Evolutionary conservation across 2,329 filamentous ascomycete species (phyloP), one percentile per base, ranked within the genome.

Genomic region (Fusarium siculi): DNA sequence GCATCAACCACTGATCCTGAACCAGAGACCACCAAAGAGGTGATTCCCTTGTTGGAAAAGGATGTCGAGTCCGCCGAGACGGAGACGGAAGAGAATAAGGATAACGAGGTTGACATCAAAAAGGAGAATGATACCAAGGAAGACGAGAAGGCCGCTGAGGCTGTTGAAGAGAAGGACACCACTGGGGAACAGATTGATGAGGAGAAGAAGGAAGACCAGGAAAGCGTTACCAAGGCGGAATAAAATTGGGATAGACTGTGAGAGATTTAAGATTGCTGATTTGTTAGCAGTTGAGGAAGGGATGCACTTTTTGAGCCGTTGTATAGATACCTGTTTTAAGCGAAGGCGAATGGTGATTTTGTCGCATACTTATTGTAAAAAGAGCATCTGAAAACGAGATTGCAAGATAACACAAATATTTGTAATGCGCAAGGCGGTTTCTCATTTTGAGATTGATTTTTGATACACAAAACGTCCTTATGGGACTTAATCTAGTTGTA

Each of bases 321-420:
- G 73, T 78, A 76, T 73, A 79, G 77, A 79, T 79, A 79, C 76
- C 76, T 78, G 73, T 77, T 77, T 76, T 72, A 76, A 79, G 77
- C 77, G 77, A 77, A 75, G 76, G 77, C 77, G 77, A 78, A 79
- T 76, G 76, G 76, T 76, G 75, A 76, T 71, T 76, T 77, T 72
- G 68, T 66, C 63, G 60, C 50, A 73, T 71, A 66, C 68, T 67
- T 70, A 64, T 68, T 68, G 67, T 63, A 63, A 69, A 65, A 63
- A 63, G 60, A 66, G 64, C 47, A 66, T 47, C 47, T 54, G 59
- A 54, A 52, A 71, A 49, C 25, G 65, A 63, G 36, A 58, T 63
- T 25, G 50, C 54, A 47, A 60, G 54, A 61, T 60, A 68, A 61
- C 56, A 40, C 56, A 58, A 44, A 65, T 28, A 37, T 50, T 57